These are phyloP conservation scores for Sphenostylis stenocarpa DNA, from an alignment of 306 rosid species.

Conservation along the genomic window DNA sequence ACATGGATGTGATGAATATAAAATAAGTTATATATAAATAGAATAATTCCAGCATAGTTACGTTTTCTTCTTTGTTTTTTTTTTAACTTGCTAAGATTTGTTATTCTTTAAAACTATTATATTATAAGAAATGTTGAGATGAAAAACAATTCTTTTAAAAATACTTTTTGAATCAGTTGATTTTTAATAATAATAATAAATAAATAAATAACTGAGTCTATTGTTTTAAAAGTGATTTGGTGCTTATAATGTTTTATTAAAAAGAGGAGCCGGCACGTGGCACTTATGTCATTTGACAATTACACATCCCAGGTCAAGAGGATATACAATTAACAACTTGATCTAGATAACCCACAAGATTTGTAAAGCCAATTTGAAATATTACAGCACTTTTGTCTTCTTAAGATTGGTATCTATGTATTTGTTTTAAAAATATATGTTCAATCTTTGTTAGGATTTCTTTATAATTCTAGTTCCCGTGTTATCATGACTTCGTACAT, in stretches of 20 bases:
- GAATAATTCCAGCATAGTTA: no score
- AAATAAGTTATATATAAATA: not conserved
- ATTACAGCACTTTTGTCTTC: slow-evolving; percentile 20
- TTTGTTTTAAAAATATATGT: not conserved
- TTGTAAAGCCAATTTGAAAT: not conserved
- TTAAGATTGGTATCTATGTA: slow-evolving; percentile 15
- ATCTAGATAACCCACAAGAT: slow-evolving; percentile 8
- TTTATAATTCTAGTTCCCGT: slow-evolving; percentile 28
- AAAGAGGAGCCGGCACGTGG: not conserved
- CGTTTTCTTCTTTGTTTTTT: no score
- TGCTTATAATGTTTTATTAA: not conserved
- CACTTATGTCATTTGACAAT: not conserved
- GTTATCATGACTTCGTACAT: slow-evolving; percentile 16
- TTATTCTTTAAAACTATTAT: no score
- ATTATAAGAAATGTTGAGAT: no score
- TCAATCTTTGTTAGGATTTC: slow-evolving; percentile 5
- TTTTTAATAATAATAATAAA: no score
- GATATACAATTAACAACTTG: slow-evolving; percentile 16
- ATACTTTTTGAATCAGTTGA: no score
- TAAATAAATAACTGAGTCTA: no score
- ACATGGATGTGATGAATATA: not conserved
- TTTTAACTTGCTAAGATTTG: no score
- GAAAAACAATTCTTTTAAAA: no score
- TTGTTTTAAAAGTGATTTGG: no score
- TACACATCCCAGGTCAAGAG: not conserved